Evolutionary conservation across 2,329 filamentous ascomycete genomes (phyloP).

Genomic region (Metarhizium sp.): DNA sequence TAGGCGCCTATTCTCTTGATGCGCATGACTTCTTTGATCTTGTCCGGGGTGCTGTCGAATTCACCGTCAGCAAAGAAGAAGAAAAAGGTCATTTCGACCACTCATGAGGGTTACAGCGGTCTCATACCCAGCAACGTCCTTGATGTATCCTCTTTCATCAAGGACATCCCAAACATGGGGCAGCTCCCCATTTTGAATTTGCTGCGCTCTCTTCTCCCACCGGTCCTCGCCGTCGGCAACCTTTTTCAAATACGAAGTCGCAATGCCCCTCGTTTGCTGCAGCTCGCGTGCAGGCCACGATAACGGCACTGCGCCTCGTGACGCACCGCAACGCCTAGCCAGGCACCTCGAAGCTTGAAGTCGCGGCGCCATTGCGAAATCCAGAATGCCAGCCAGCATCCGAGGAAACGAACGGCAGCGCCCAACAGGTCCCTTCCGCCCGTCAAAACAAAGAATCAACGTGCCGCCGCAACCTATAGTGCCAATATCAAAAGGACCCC

Average conservation of each 20-base stretch:
- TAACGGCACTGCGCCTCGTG: slow-evolving; percentile 14
- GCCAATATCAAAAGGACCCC: neutral
- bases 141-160: slow-evolving; percentile 63
- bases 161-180: slow-evolving; percentile 53
- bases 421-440: neutral
- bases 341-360: slow-evolving; percentile 10
- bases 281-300: slow-evolving; percentile 10
- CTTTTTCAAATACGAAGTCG: slow-evolving; percentile 35
- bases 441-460: neutral
- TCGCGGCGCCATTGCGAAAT: slow-evolving; percentile 1
- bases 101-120: neutral
- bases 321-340: slow-evolving; percentile 13
- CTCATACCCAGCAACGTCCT: slow-evolving; percentile 63
- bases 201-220: slow-evolving; percentile 38
- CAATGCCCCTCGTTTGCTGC: slow-evolving; percentile 24
- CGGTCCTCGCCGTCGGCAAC: slow-evolving; percentile 27
- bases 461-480: neutral
- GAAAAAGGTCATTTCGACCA: neutral
- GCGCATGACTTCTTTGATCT: slow-evolving; percentile 55
- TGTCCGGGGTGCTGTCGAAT: slow-evolving; percentile 30
- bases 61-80: neutral
- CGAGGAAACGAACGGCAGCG: neutral
- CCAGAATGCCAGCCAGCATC: neutral
- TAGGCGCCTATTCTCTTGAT: slow-evolving; percentile 63
- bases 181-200: slow-evolving; percentile 39